Evolutionary conservation across 495 filamentous ascomycete species (phyloP), one percentile per base, ranked within the genome.

Genomic region (Xylaria acuta): DNA sequence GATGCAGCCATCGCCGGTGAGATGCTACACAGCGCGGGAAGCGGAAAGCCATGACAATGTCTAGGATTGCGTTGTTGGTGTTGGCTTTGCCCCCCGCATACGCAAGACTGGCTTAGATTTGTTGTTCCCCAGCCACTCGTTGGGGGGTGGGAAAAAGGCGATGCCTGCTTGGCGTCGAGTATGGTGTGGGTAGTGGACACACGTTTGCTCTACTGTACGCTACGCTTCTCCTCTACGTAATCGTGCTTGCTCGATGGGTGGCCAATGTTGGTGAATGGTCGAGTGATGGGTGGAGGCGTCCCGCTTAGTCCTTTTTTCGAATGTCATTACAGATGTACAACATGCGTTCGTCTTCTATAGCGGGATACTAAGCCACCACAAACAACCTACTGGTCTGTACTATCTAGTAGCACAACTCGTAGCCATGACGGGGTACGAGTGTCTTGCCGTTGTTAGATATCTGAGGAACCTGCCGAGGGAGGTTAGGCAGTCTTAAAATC

Each of bases 101-200:
- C 78, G 77, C 74, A 79, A 80, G 69, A 73, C 77, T 72, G 70
- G 43, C 45, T 53, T 63, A 40, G 68, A 40, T 7, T 30, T 20
- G 25, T 43, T 12, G 51, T 20, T 43, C 30, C 32, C 32, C 64
- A 34, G 64, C 47, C 47, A 40, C 64, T 67, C 11, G 59, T 32
- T 41, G n/a, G 30, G 25, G 25, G n/a, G 34, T 9, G 3, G 11
- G 43, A 64, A 62, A 75, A 74, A 74, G 71, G 58, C 69, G 78
- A 78, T 78, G 76, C 79, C 77, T 80, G 75, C 77, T 80, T 79
- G 79, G 79, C 79, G 71, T 67, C 53, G 59, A 69, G 56, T 67
- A 65, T 74, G 41, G 38, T 67, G 41, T 11, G 30, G 59, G 47
- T 27, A 36, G 51, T 69, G 54, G 54, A 45, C 67, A 69, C 54